Percentiles rank a stretch among this genome's conserved stretches.
phyloP scores from a whole-genome alignment of 1,139 yeast genomes.

The Kurtzmaniella natalensis region DNA sequence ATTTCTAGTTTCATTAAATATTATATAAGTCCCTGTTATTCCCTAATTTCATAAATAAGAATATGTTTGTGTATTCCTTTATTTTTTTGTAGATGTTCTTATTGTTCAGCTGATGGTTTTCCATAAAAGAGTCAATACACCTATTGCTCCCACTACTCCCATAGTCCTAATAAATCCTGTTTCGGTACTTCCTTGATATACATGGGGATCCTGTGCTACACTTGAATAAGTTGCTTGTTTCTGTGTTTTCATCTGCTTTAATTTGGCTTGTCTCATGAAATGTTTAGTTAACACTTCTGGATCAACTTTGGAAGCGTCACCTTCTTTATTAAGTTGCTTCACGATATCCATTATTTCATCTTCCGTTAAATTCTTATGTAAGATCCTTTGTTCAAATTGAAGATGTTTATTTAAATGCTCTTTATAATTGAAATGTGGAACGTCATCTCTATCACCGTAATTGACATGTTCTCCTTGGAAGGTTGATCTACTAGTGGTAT shows the following conservation, averaged over 20 bases:
- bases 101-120: background rate
- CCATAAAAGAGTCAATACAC: background rate
- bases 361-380: slow-evolving; percentile 32
- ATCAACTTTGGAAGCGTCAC: slow-evolving; percentile 27
- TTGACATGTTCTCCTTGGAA: slow-evolving; percentile 37
- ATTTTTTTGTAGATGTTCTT: no score
- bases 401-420: slow-evolving; percentile 58
- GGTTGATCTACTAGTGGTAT: slow-evolving; percentile 15
- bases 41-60: no score
- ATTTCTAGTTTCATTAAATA: no score
- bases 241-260: slow-evolving; percentile 4
- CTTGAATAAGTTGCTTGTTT: slow-evolving; percentile 7
- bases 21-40: no score
- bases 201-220: slow-evolving; percentile 20
- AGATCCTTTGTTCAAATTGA: slow-evolving; percentile 56
- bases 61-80: no score
- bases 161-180: slow-evolving; percentile 1
- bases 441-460: slow-evolving; percentile 51
- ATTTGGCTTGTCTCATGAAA: slow-evolving; percentile 32
- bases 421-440: slow-evolving; percentile 74
- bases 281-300: slow-evolving; percentile 44
- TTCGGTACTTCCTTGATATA: slow-evolving; percentile 22
- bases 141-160: slow-evolving; percentile 1
- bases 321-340: slow-evolving; percentile 31
- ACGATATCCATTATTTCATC: slow-evolving; percentile 31